These are phyloP conservation scores for Diaporthe caulivora DNA, from an alignment of 2,329 filamentous ascomycete species.

Conservation along the genomic window DNA sequence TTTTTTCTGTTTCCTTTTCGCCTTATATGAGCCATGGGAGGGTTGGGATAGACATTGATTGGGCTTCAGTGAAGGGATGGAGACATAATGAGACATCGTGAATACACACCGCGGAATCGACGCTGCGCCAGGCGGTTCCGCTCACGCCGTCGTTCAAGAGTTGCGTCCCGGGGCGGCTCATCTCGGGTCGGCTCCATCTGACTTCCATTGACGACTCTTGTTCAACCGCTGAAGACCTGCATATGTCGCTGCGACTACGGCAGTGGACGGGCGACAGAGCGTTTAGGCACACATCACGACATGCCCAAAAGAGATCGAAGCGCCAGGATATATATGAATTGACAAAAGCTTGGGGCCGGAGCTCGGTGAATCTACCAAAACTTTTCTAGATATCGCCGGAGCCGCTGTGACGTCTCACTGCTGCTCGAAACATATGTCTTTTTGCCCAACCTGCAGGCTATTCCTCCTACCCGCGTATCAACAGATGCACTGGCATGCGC, in stretches of 20 bases:
- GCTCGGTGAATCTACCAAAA: background rate
- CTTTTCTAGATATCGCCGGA: background rate
- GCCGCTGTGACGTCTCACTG: too few relatives aligned
- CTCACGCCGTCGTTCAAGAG: slow-evolving; percentile 39
- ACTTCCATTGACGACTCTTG: background rate
- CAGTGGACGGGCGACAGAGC: background rate
- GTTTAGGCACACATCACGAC: background rate
- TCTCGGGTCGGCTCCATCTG: background rate
- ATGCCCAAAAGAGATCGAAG: background rate
- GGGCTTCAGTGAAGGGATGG: background rate
- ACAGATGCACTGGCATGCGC: background rate
- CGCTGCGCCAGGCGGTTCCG: slow-evolving; percentile 42
- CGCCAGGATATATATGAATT: background rate
- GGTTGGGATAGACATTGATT: too few relatives aligned
- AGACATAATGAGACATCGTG: slow-evolving; percentile 32
- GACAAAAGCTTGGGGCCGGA: background rate
- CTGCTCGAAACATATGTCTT: background rate
- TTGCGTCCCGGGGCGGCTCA: slow-evolving; percentile 39
- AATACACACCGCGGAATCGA: slow-evolving; percentile 38
- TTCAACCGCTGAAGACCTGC: background rate
- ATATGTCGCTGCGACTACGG: background rate
- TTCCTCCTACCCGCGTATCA: background rate
- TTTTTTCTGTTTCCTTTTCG: background rate
- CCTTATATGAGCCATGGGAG: too few relatives aligned
- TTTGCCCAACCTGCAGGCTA: background rate